Evolutionary conservation across 306 rosid species (phyloP), one percentile per base, ranked within the genome.

Genomic region (Medicago arabica): DNA sequence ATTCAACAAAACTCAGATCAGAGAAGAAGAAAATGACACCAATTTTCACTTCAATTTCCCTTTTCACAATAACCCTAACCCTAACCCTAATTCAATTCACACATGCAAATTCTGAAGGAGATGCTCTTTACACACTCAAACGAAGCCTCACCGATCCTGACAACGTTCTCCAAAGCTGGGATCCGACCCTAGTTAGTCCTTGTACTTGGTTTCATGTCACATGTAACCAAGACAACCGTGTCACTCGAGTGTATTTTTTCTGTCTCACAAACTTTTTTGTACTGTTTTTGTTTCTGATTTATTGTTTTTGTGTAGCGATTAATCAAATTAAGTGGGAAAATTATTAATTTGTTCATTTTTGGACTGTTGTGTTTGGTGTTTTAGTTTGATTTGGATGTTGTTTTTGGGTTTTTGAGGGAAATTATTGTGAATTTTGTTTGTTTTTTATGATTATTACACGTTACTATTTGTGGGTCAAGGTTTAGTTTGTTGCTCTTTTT

Each of bases 141-240:
- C 85, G 88, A 68, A 92, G 96, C 86, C 81, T 94, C 5, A 85
- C 89, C 38, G 97, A 94, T 87, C 97, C 97, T 0, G 92, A 86
- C 76, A 90, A 90, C 80, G 92, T 92, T 4, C 97, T 94, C 34
- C 96, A 92, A 83, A 94, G 98, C 80, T 94, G 98, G 98, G 98
- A 94, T 87, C 93, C 98, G 28, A 94, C 95, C 9, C 96, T 94
- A 16, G 98, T 94, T 4, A 90, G 92, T 53, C 98, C 98, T 25
- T 94, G 98, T 72, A 94, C 98, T 38, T 94, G 98, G 98, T 94
- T 92, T 83, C 98, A 94, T 65, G 87, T 94, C 82, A 92, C 98
- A 81, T 94, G 98, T 78, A 91, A 94, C 84, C 97, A 90, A 80
- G 93, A 87, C 49, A 87, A 89, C 59, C 92, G 92, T 49, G 98